A percentile compares a stretch with the other conserved stretches of the same genome.
phyloP scores from a whole-genome alignment of 2,329 filamentous ascomycete genomes.

The Ceratocystis smalleyi region DNA sequence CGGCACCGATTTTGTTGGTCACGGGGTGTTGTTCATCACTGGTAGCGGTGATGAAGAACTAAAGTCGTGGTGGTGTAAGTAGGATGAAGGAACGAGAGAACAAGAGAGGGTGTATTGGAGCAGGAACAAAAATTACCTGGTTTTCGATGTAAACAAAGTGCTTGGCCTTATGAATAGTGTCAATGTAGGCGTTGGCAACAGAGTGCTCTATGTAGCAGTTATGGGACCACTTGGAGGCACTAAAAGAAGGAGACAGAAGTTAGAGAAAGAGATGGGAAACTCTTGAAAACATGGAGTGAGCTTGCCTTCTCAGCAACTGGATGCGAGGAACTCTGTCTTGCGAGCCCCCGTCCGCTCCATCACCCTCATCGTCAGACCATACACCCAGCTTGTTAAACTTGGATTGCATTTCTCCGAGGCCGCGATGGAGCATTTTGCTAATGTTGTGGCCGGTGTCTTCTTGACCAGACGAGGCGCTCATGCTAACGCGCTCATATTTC shows the following conservation, averaged over 20 bases:
- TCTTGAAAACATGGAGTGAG: too few relatives aligned
- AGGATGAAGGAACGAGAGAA: constrained; percentile 1
- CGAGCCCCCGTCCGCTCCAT: background rate
- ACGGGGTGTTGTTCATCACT: constrained; percentile 54
- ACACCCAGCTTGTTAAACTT: constrained; percentile 13
- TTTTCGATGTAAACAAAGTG: constrained; percentile 74
- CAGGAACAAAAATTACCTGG: constrained; percentile 27
- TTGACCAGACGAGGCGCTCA: background rate
- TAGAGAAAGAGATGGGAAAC: background rate
- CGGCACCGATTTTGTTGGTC: constrained; percentile 61
- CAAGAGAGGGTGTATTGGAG: background rate
- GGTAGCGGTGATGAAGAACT: constrained; percentile 81
- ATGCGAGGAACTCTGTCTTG: constrained; percentile 22
- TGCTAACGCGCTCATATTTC: constrained; percentile 30
- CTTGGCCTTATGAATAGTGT: constrained; percentile 50
- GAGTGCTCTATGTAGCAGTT: constrained; percentile 50
- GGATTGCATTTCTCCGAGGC: constrained; percentile 13
- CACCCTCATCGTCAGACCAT: constrained; percentile 3
- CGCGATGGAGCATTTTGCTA: constrained; percentile 12
- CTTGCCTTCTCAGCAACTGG: constrained; percentile 37
- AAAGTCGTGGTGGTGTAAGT: constrained; percentile 3
- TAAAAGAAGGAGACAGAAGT: constrained; percentile 18
- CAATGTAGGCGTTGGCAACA: constrained; percentile 70
- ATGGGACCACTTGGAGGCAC: constrained; percentile 36
- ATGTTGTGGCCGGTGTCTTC: constrained; percentile 3